These are phyloP conservation scores for Artemisia argyi DNA, from an alignment of 129 eudicot species.

Conservation along the genomic window DNA sequence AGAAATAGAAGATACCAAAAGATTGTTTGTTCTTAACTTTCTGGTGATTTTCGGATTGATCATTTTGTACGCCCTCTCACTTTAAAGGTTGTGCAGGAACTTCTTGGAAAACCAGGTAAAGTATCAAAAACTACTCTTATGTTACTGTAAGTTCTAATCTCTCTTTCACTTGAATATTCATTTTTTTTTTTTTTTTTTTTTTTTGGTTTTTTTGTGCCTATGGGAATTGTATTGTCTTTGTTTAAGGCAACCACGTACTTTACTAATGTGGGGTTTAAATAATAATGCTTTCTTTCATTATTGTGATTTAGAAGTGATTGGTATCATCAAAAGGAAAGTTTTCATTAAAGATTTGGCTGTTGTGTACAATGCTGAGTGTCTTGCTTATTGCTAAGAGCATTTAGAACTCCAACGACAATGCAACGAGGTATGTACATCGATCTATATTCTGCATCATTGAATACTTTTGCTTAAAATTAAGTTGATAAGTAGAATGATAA, in stretches of 20 bases:
- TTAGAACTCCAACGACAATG: conserved; percentile 62
- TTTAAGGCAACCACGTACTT: background rate
- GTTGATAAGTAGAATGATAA: too few relatives aligned
- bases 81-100: conserved; percentile 90
- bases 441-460: background rate
- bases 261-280: background rate
- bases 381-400: conserved; percentile 64
- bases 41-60: conserved; percentile 53
- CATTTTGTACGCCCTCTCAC: conserved; percentile 89
- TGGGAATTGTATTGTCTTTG: background rate
- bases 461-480: too few relatives aligned
- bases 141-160: conserved; percentile 53
- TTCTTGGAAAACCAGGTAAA: conserved; percentile 80
- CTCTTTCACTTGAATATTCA: conserved; percentile 4
- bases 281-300: background rate
- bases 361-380: conserved; percentile 70
- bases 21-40: too few relatives aligned
- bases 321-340: conserved; percentile 72
- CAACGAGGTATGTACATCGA: conserved; percentile 46
- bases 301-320: too few relatives aligned
- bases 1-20: too few relatives aligned
- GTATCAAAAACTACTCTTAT: conserved; percentile 92
- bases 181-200: too few relatives aligned
- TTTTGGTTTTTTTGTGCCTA: too few relatives aligned
- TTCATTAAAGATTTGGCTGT: conserved; percentile 69